Percentiles rank a stretch among this genome's conserved stretches.
Evolutionary conservation across 2,329 filamentous ascomycete genomes (phyloP).

Genomic region (Colletotrichum salicis): DNA sequence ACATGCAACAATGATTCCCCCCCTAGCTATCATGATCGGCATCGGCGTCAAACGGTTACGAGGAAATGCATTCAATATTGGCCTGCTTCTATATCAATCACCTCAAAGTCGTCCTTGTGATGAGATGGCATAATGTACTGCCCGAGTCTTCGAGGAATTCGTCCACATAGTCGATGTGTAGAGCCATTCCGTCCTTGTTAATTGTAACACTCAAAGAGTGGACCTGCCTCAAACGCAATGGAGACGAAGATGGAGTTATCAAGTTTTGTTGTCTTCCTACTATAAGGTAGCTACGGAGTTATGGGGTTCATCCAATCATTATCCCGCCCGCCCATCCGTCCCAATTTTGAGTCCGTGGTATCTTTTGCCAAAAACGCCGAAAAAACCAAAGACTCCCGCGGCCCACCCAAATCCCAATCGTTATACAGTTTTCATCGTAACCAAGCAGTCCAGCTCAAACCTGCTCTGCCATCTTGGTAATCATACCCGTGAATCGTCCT

Average conservation of each 20-base stretch:
- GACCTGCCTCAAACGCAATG: no score
- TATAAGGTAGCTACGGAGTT: neutral
- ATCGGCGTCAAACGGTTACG: conserved; percentile 22
- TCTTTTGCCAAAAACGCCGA: neutral
- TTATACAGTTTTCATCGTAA: neutral
- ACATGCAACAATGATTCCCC: conserved; percentile 33
- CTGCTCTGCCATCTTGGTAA: conserved; percentile 36
- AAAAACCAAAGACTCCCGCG: neutral
- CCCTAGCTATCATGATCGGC: conserved; percentile 28
- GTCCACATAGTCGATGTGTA: no score
- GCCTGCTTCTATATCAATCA: neutral
- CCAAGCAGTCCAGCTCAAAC: neutral
- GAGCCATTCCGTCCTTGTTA: no score
- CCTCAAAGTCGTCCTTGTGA: neutral
- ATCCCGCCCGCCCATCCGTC: neutral
- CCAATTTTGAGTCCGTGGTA: conserved; percentile 8
- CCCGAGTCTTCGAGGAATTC: no score
- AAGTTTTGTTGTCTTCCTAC: neutral
- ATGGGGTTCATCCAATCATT: neutral
- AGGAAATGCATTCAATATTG: conserved; percentile 47
- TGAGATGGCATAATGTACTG: neutral
- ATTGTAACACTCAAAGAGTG: no score
- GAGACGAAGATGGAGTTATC: neutral
- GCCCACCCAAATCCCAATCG: neutral
- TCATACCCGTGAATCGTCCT: conserved; percentile 53